Percentiles rank a stretch among this genome's conserved stretches.
Conservation (phyloP, 2,329 filamentous ascomycete species). For the Fusarium armeniacum region DNA sequence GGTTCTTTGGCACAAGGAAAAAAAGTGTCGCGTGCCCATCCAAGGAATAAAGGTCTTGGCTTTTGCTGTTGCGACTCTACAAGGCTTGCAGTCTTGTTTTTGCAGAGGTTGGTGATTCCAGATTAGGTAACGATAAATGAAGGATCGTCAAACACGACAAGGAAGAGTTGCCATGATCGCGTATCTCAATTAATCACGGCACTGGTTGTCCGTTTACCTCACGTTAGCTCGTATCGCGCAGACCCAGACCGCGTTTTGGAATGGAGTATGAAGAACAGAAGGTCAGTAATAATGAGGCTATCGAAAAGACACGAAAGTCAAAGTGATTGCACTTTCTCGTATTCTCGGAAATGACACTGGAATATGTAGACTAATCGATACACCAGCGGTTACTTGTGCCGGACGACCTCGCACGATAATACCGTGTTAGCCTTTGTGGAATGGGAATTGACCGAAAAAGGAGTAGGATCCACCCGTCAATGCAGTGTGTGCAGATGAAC, state of each 20-base stretch:
- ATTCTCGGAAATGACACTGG: conserved; percentile 29
- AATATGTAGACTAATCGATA: conserved; percentile 1
- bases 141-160: conserved; percentile 24
- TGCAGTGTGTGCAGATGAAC: conserved; percentile 31
- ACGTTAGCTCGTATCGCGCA: not conserved
- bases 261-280: not conserved
- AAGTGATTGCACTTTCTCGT: conserved; percentile 13
- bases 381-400: conserved; percentile 15
- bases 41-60: conserved; percentile 17
- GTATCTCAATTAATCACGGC: conserved; percentile 16
- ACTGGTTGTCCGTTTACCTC: not conserved
- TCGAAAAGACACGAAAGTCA: conserved; percentile 7
- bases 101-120: not conserved
- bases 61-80: not conserved
- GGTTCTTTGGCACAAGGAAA: not conserved
- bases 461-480: conserved; percentile 25
- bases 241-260: not conserved
- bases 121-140: conserved; percentile 17
- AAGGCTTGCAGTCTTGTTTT: not conserved
- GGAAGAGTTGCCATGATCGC: conserved; percentile 17
- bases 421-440: not conserved
- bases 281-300: not conserved
- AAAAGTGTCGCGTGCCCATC: conserved; percentile 33
- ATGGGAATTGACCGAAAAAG: conserved; percentile 18
- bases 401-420: not conserved